phyloP scores from a whole-genome alignment of 129 eudicot genomes.

The Daucus carota region DH1_v3.0 NC_030386.2:7242501-7243000 shows the following conservation, averaged over 20 bases:
- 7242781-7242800: background rate
- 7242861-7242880: conserved; percentile 11
- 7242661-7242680: conserved; percentile 14
- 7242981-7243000: conserved; percentile 79
- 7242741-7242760: conserved; percentile 66
- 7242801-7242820: background rate
- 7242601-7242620: conserved; percentile 41
- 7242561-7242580: conserved; percentile 55
- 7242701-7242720: conserved; percentile 95
- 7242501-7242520: conserved; percentile 33
- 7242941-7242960: conserved; percentile 84
- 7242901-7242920: conserved; percentile 68
- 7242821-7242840: too few species aligned
- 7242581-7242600: conserved; percentile 69
- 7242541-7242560: conserved; percentile 51
- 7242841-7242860: background rate
- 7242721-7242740: conserved; percentile 86
- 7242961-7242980: conserved; percentile 77
- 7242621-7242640: background rate
- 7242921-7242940: conserved; percentile 67
- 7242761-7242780: conserved; percentile 39
- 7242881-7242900: conserved; percentile 5
- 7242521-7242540: conserved; percentile 57
- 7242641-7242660: background rate
- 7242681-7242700: conserved; percentile 91